Base-by-base conservation (phyloP, 2,329 filamentous ascomycete genomes). In the Tolypocladium pustulatum region DNA sequence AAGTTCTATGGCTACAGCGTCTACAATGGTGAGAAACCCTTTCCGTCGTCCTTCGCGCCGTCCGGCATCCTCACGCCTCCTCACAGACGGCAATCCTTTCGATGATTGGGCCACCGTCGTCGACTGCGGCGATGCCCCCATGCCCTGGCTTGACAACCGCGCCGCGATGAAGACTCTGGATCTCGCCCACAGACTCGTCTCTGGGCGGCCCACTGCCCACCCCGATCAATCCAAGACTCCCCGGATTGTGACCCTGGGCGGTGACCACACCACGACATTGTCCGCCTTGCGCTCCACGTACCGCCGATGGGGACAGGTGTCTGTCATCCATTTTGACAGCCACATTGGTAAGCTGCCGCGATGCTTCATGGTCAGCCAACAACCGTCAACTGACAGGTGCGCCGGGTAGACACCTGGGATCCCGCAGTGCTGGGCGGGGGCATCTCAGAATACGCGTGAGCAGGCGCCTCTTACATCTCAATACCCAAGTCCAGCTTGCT, bases 71-170 rank as follows among this genome's bases (percentile, higher is more conserved):
- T 51, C 15, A 40, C 20, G n/a, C 30, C 20, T 51, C 55, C 40
- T 55, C 51, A n/a, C 20, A 65, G 64, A 59, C 20, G 58, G 59
- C 17, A 61, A 67, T 43, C 58, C 64, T 1, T 54, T 67, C 13
- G 57, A 55, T 15, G 63, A 65, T 25, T 93, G 89, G 88, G 88
- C 89, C 0, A 84, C 77, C 43, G 82, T 94, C 59, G 77, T 91
- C 53, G 91, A 95, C 75, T 95, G 91, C 71, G 90, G 90, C 54
- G 90, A 95, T 69, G 63, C 63, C 20, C 59, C 58, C 5, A 61
- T 65, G 52, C 62, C 61, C 0, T 62, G 61, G 59, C 61, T 66
- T 20, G 65, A 65, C 55, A 67, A 67, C 34, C 58, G 63, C 1
- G 59, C 54, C 17, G 65, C 65, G 2, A 55, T 67, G 41, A 65